Conservation (phyloP, 2,329 filamentous ascomycete species). For the Monosporascus sp. region DNA sequence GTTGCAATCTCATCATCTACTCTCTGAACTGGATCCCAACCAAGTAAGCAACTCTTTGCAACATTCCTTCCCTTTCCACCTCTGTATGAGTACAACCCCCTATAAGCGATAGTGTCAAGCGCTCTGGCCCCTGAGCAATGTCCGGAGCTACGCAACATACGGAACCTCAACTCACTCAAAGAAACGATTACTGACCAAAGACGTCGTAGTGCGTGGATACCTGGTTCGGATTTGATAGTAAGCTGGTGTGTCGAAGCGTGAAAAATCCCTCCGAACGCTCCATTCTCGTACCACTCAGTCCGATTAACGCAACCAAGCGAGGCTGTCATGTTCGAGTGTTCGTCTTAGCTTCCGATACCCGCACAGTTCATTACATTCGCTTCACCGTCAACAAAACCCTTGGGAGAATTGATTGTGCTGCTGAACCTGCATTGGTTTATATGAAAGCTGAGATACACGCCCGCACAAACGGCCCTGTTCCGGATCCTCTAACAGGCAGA, state of each 20-base stretch:
- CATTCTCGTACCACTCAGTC: constrained; percentile 49
- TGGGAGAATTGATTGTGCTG: constrained; percentile 49
- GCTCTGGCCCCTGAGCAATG: too few relatives aligned
- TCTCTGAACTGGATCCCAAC: constrained; percentile 44
- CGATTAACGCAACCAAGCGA: constrained; percentile 17
- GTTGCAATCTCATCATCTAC: constrained; percentile 44
- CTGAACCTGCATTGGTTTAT: constrained; percentile 50
- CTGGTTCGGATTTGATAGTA: constrained; percentile 52
- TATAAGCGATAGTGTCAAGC: too few relatives aligned
- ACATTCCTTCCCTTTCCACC: not conserved
- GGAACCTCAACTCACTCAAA: not conserved
- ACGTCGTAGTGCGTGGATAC: constrained; percentile 4
- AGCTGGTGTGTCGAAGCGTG: constrained; percentile 47
- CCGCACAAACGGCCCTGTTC: constrained; percentile 50
- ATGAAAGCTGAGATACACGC: constrained; percentile 56
- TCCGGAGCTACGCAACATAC: too few relatives aligned
- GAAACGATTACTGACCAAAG: not conserved
- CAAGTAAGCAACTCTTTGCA: constrained; percentile 31
- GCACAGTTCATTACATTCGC: constrained; percentile 33
- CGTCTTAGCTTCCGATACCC: constrained; percentile 24
- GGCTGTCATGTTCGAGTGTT: constrained; percentile 39
- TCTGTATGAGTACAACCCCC: not conserved
- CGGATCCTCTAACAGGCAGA: constrained; percentile 50
- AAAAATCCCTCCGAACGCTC: constrained; percentile 36
- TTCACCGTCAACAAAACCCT: constrained; percentile 51